Evolutionary conservation across 139 green algal species (phyloP), one percentile per base, ranked within the genome.

Genomic region (Axilococcus clingmanii): DNA sequence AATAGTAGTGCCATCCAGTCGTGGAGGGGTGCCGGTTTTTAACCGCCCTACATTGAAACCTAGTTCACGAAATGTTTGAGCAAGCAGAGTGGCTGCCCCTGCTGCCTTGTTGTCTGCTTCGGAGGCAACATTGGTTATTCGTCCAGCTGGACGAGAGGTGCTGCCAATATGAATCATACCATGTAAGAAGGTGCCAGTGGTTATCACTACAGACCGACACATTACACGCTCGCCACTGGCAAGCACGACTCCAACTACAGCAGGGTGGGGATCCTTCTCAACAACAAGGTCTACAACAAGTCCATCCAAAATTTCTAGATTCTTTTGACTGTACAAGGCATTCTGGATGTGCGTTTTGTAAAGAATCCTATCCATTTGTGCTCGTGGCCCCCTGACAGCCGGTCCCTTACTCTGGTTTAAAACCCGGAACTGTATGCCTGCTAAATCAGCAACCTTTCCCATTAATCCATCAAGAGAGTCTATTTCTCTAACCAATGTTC

Each of bases 361-460:
- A 27, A 77, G 48, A 27, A 46, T 16, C 4, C 76, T 41, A 60
- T 84, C 76, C 73, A 82, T 79, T 55, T 84, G 74, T 4, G 73
- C 73, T 16, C 73, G 52, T 5, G 73, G 73, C 23, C 73, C 73
- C 5, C 73, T 51, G 32, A 81, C 73, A 0, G 72, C 72, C 4
- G 72, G 68, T 7, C 72, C 72, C 52, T 77, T 77, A 14, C 61
- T 72, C 5, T 57, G 48, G 44, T 82, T 82, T 4, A 82, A 66
- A 71, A 78, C 55, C 7, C 74, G 48, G 53, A 77, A 82, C 32
- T 82, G 74, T 33, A 82, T 82, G 31, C 70, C 74, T 2, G 74
- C 61, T 17, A 28, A 36, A 31, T 82, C 74, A 7, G 74, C 71
- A 15, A 40, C 70, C 11, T 48, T 51, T 7, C 57, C 72, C 74